Evolutionary conservation across 176 grass and related monocot genomes (phyloP).

Genomic region (Oryza longistaminata): DNA sequence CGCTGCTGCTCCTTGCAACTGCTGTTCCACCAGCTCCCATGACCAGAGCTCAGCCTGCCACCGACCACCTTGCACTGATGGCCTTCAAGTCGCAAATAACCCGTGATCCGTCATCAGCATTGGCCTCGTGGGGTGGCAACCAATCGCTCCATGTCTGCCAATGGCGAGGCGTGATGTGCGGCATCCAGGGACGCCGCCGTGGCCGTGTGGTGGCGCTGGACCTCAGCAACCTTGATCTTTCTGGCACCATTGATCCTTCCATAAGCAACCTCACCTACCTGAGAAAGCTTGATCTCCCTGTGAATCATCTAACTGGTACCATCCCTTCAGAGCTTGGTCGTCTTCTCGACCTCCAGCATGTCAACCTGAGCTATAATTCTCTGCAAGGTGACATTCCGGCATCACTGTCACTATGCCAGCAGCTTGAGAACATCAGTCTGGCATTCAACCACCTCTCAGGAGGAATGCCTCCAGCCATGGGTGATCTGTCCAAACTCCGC

Average conservation of each 20-base stretch:
- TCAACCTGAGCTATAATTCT: conserved; percentile 11
- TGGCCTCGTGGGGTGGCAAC: conserved; percentile 24
- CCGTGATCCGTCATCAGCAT: not conserved
- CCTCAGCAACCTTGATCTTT: conserved; percentile 16
- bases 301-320: conserved; percentile 4
- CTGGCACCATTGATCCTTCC: conserved; percentile 13
- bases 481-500: not conserved
- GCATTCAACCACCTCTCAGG: conserved; percentile 13
- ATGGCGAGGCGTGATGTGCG: conserved; percentile 27
- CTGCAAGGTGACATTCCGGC: not conserved
- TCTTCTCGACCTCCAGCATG: not conserved
- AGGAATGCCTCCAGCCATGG: conserved; percentile 10
- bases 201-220: conserved; percentile 19
- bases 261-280: conserved; percentile 24
- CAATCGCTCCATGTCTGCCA: not conserved
- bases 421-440: not conserved
- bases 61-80: not conserved
- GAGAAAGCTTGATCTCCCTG: conserved; percentile 2
- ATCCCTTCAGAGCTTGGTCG: conserved; percentile 21
- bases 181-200: not conserved
- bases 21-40: not conserved
- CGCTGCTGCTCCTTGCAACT: not conserved
- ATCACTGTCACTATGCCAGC: not conserved
- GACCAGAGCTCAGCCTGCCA: not conserved
- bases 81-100: not conserved